These are phyloP conservation scores for Ascochyta pisi DNA, from an alignment of 2,329 filamentous ascomycete genomes.

Conservation along the genomic window DNA sequence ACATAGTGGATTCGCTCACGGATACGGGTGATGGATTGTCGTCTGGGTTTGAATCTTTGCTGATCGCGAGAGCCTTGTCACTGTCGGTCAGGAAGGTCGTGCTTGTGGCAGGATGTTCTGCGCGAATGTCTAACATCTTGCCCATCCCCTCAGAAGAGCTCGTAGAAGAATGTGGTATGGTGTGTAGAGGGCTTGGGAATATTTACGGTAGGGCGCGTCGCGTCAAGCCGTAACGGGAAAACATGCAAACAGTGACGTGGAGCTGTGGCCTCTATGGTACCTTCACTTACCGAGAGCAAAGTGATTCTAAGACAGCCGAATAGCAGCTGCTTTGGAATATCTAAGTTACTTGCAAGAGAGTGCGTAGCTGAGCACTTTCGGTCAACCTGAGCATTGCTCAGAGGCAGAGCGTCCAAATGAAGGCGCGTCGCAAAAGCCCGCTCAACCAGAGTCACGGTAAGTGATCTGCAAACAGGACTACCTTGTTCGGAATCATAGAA, in stretches of 20 bases:
- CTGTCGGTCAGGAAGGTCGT: neutral
- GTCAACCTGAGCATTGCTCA: too few species aligned
- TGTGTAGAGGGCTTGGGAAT: neutral
- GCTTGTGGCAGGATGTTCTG: neutral
- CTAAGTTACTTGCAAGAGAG: too few species aligned
- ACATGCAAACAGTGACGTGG: conserved; percentile 17
- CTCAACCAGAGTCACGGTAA: neutral
- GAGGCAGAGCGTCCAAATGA: neutral
- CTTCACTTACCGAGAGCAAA: conserved; percentile 2
- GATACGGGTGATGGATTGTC: neutral
- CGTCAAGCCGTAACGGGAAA: neutral
- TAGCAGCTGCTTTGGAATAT: neutral
- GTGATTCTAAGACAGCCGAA: neutral
- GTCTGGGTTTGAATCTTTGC: neutral
- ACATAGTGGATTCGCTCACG: neutral
- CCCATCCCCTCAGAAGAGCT: neutral
- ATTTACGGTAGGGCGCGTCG: neutral
- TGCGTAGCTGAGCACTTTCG: too few species aligned
- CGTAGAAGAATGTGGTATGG: neutral
- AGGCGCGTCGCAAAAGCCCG: neutral
- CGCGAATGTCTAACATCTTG: neutral
- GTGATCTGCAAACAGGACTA: neutral
- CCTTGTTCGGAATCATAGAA: neutral
- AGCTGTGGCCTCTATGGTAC: neutral
- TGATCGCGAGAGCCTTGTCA: neutral